Conservation (phyloP, 2,329 filamentous ascomycete genomes). For the Alternaria arborescens region DNA sequence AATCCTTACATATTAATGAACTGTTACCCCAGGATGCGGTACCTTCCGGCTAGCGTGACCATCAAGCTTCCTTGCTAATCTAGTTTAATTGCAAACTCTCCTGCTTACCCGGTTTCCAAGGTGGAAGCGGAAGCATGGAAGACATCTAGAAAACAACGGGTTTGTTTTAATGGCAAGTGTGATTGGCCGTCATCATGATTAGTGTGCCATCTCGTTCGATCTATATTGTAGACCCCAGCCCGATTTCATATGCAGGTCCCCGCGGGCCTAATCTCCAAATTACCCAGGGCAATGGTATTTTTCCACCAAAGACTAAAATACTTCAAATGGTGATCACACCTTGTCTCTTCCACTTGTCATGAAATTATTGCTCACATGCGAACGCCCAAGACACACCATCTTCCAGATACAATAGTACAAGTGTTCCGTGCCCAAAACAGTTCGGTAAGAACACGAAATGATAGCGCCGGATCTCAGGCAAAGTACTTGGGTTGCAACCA, state of each 20-base stretch:
- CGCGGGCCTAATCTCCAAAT: conserved; percentile 40
- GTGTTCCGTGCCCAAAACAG: conserved; percentile 2
- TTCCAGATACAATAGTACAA: conserved; percentile 7
- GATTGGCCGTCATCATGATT: conserved; percentile 17
- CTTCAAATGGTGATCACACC: not conserved
- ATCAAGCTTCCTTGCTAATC: conserved; percentile 14
- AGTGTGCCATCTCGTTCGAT: conserved; percentile 3
- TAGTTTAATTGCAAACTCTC: conserved; percentile 15
- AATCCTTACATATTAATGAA: conserved; percentile 13
- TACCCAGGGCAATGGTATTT: conserved; percentile 21
- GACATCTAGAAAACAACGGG: conserved; percentile 13
- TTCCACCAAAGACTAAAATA: conserved; percentile 10
- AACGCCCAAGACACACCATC: not conserved
- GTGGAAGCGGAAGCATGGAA: conserved; percentile 6
- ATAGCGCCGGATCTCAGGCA: not conserved
- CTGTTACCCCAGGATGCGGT: conserved; percentile 2
- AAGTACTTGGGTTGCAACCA: not conserved
- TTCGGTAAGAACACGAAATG: not conserved
- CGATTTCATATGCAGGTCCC: conserved; percentile 39
- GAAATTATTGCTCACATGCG: not conserved
- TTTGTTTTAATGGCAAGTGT: not conserved
- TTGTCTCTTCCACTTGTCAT: not conserved
- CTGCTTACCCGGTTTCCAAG: conserved; percentile 16
- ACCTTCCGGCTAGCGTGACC: conserved; percentile 6
- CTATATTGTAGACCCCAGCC: conserved; percentile 27